Evolutionary conservation across 345 rosid species (phyloP).

Genomic region (Syzygium grande): DNA sequence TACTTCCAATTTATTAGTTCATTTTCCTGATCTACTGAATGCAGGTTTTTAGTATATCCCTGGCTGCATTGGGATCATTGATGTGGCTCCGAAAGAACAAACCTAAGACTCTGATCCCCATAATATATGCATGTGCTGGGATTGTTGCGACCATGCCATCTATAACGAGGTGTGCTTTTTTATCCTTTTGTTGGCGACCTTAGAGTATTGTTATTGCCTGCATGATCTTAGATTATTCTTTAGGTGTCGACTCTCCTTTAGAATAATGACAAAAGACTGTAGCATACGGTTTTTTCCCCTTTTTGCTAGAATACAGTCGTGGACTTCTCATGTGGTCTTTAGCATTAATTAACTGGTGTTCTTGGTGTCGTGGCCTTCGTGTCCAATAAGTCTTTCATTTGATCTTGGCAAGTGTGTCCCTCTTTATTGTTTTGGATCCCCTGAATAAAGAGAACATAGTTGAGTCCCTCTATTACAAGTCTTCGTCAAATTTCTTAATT

Average conservation of each 20-base stretch:
- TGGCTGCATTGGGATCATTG: slow-evolving; percentile 92
- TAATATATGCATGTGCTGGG: slow-evolving; percentile 78
- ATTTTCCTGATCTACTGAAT: slow-evolving; percentile 1
- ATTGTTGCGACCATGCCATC: slow-evolving; percentile 97
- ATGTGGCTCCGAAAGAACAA: slow-evolving; percentile 98
- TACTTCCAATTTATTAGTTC: background rate
- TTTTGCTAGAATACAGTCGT: background rate
- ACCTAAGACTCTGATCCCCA: slow-evolving; percentile 79
- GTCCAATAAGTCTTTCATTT: background rate
- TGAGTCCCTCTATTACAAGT: background rate
- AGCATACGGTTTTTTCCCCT: background rate
- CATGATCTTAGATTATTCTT: background rate
- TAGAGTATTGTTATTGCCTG: background rate
- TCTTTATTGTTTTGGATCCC: background rate
- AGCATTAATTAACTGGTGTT: background rate
- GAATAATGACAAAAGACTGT: background rate
- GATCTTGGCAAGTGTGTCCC: background rate
- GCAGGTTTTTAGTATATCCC: slow-evolving; percentile 84
- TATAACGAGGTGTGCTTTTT: slow-evolving; percentile 49
- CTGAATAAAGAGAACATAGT: background rate
- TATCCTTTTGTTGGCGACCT: background rate
- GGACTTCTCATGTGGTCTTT: background rate
- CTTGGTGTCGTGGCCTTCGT: background rate
- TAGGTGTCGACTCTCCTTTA: background rate
- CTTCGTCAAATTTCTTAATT: background rate